Evolutionary conservation across 805 yeast genomes (phyloP), one percentile per base, ranked within the genome.

Genomic region (Sugiyamaella lignohabitans): DNA sequence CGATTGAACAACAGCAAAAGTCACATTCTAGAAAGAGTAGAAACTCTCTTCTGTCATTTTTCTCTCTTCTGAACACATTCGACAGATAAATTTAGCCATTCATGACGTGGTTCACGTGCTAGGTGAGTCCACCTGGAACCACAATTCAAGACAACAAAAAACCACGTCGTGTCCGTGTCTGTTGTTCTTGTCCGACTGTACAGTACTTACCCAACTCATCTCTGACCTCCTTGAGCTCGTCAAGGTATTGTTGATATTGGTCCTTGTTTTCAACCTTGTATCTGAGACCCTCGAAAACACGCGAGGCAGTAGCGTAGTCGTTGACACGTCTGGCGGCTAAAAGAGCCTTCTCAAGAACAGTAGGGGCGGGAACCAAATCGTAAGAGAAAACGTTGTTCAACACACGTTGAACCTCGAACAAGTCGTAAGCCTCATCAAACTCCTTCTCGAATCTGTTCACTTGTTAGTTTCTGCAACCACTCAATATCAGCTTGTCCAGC

Each of bases 281-380:
- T 70, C 85, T 87, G 67, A 93, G 79, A 57, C 70, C 98, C 76
- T 91, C 98, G 62, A 93, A 93, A 48, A 95, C 96, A 74, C 98
- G 86, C 59, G 88, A 93, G 47, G 98, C 98, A 51, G 98, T 89
- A 52, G 98, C 96, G 73, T 87, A 87, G 74, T 93, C 98, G 72
- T 93, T 87, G 58, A 93, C 98, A 74, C 98, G 87, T 82, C 98
- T 89, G 60, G 97, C 89, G 41, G 98, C 98, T 73, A 86, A 82
- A 66, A 93, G 77, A 42, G 98, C 98, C 72, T 84, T 86, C 72
- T 87, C 96, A 64, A 93, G 78, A 53, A 93, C 98, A 53, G 84
- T 79, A 57, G 98, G 98, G 24, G 98, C 91, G 58, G 98, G 98
- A 48, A 93, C 98, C 70, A 93, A 80, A 73, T 93, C 98, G 76